A percentile compares a stretch with the other conserved stretches of the same genome.
Conservation (phyloP, 2,329 filamentous ascomycete genomes). For the Ustilaginoidea virens region DNA sequence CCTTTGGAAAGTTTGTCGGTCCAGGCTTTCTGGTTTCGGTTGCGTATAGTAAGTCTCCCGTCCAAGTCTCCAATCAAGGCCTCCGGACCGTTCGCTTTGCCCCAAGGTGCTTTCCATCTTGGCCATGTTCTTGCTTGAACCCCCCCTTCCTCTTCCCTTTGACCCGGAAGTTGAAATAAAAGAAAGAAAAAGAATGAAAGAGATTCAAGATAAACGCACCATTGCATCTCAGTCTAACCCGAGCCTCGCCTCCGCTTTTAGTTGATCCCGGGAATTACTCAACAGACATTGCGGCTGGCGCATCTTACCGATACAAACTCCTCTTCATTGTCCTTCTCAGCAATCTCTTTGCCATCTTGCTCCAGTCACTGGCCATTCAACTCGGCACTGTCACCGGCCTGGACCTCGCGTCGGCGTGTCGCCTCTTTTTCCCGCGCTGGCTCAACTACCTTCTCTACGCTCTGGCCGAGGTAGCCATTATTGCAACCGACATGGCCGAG, state of each 20-base stretch:
- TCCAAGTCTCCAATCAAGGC: background rate
- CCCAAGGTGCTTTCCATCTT: too few relatives aligned
- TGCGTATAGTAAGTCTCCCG: constrained; percentile 34
- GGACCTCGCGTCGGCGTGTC: constrained; percentile 50
- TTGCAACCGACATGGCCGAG: constrained; percentile 57
- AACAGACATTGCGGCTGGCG: constrained; percentile 53
- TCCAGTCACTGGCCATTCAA: constrained; percentile 54
- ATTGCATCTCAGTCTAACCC: background rate
- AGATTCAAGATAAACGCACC: too few relatives aligned
- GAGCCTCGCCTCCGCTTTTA: constrained; percentile 8
- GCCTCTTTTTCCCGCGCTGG: constrained; percentile 50
- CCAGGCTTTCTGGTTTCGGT: constrained; percentile 52
- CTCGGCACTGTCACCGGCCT: constrained; percentile 54
- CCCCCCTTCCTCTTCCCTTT: background rate
- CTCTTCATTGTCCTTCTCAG: constrained; percentile 54
- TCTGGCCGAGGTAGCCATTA: constrained; percentile 51
- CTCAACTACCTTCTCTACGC: constrained; percentile 45
- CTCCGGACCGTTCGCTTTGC: too few relatives aligned
- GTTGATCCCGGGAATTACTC: constrained; percentile 53
- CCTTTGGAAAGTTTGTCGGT: constrained; percentile 35
- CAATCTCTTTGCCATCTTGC: constrained; percentile 56
- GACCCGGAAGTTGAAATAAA: too few relatives aligned
- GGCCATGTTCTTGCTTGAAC: too few relatives aligned
- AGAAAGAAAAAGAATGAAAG: too few relatives aligned
- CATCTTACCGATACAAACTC: constrained; percentile 47